phyloP scores from a whole-genome alignment of 208 protist genomes.

The Wallacemonas rigidus region DNA sequence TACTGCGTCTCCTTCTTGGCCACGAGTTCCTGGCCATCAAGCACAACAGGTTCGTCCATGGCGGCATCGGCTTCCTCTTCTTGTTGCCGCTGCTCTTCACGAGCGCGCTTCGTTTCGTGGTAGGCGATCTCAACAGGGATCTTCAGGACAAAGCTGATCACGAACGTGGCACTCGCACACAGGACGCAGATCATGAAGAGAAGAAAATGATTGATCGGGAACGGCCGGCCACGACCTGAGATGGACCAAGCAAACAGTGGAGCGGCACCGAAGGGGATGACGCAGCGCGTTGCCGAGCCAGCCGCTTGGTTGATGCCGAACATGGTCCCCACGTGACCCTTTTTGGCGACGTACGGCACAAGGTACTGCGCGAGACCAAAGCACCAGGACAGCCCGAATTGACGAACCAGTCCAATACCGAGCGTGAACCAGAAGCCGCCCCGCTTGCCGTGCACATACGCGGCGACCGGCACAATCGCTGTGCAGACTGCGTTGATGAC shows the following conservation, averaged over 20 bases:
- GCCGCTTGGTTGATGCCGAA: constrained; percentile 32
- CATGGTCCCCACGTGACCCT: constrained; percentile 29
- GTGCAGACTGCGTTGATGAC: constrained; percentile 14
- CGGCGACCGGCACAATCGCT: constrained; percentile 20
- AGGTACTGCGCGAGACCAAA: constrained; percentile 32
- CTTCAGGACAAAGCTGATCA: constrained; percentile 23
- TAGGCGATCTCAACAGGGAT: constrained; percentile 8
- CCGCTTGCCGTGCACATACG: constrained; percentile 16
- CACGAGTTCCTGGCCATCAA: constrained; percentile 9
- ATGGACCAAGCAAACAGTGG: constrained; percentile 35
- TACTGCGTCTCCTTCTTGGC: constrained; percentile 2
- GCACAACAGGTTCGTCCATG: constrained; percentile 6
- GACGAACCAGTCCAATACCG: constrained; percentile 19
- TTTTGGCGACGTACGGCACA: constrained; percentile 27
- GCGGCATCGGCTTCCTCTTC: not conserved
- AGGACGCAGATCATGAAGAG: constrained; percentile 35
- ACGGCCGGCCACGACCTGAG: constrained; percentile 6
- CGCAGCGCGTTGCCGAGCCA: constrained; percentile 26
- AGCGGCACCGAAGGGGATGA: constrained; percentile 27
- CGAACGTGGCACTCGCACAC: constrained; percentile 14
- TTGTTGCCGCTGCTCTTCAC: not conserved
- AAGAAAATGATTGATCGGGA: constrained; percentile 44
- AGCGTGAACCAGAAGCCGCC: constrained; percentile 23
- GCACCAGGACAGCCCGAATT: constrained; percentile 27
- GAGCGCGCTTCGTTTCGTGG: constrained; percentile 1